Evolutionary conservation across 305 asterid genomes (phyloP), one percentile per base, ranked within the genome.

Genomic region (Fraxinus platypoda): DNA sequence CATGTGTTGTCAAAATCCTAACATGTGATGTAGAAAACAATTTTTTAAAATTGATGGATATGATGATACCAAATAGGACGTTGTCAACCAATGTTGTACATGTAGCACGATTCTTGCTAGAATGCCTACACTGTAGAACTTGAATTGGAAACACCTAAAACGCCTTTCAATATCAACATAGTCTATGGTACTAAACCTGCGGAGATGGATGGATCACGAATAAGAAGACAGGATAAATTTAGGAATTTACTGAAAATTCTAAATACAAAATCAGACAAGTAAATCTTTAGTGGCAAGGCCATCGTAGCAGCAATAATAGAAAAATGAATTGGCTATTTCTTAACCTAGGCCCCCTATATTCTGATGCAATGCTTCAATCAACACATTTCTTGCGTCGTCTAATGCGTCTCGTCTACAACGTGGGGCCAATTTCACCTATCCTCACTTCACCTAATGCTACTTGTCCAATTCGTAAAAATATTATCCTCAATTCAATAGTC

Each of bases 371-470:
- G 70, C 70, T 66, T 66, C 74, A 66, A 70, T 30, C 38, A 25
- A 30, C 12, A 30, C 21, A 70, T 68, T 68, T 68, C 37, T 28
- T 28, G 21, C 38, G 38, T 68, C 74, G 74, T 68, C 74, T 68
- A 68, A 68, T 70, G 75, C 75, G 75, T 30, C 75, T 30, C 30
- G 41, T 70, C 75, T 30, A 70, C 75, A 70, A 30, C 15, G 75
- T 70, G 6, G 75, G 75, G 46, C 4, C 75, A 70, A 12, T 68
- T 68, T 28, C 37, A 64, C 72, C 33, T 6, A 25, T 66, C 34
- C 8, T 26, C 35, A 26, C 19, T 26, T 66, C 74, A 66, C 19
- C 74, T 66, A 26, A 26, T 66, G 1, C 74, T 26, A 66, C 8
- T 26, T 11, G 33, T 9, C 73, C 34, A 66, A 2, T 25, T 26